Evolutionary conservation across 148 eudicot genomes (phyloP).

Genomic region (Camellia granthamiana): DNA sequence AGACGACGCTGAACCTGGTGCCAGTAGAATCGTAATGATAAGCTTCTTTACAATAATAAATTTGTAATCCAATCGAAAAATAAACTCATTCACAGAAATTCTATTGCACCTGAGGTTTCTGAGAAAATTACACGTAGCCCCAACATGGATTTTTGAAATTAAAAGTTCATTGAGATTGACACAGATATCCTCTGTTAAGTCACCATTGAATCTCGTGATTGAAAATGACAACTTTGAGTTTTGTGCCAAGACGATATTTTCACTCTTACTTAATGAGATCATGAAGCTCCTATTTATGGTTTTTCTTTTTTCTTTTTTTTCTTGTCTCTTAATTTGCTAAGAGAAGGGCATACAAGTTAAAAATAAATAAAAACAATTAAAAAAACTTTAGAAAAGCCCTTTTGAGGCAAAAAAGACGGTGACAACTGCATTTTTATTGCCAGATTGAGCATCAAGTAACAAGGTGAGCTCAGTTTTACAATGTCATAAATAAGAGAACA

Average conservation of each 20-base stretch:
- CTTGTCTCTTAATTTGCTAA: not conserved
- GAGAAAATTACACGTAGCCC: not conserved
- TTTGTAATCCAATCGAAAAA: not conserved
- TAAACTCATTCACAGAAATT: not conserved
- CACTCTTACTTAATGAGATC: not conserved
- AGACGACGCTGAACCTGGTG: constrained; percentile 63
- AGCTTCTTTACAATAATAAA: not conserved
- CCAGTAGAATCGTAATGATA: not conserved
- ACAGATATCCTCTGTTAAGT: not conserved
- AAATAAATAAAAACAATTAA: too few relatives aligned
- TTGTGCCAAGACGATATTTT: not conserved
- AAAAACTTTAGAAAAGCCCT: too few relatives aligned
- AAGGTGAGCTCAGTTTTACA: too few relatives aligned
- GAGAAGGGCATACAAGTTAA: not conserved
- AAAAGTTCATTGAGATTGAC: not conserved
- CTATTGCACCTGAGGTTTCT: not conserved
- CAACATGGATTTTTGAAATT: not conserved
- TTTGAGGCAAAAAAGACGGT: not conserved
- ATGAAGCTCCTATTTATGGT: not conserved
- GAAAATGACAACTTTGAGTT: too few relatives aligned
- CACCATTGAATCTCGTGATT: not conserved
- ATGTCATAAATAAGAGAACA: too few relatives aligned
- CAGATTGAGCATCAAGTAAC: too few relatives aligned
- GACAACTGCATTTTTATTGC: not conserved
- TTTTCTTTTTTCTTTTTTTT: too few relatives aligned